A percentile compares a stretch with the other conserved stretches of the same genome.
phyloP scores from a whole-genome alignment of 352 stramenopile genomes.

The Pythium pectinolyticum region DNA sequence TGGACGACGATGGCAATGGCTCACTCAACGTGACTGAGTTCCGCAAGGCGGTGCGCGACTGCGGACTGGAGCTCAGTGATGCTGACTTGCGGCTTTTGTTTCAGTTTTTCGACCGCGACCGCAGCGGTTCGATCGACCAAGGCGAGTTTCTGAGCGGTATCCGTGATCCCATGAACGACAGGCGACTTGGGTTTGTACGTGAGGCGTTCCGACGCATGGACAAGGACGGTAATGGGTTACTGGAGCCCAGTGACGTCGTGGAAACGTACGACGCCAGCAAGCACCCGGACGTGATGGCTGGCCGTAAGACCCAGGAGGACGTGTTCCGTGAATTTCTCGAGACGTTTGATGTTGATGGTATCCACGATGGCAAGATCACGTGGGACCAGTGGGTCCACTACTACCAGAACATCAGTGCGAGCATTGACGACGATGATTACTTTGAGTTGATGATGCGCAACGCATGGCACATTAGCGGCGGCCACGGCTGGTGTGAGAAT shows the following conservation, averaged over 20 bases:
- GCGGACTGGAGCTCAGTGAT: constrained; percentile 54
- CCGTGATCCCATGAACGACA: constrained; percentile 67
- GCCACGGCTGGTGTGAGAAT: constrained; percentile 54
- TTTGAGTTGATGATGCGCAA: constrained; percentile 93
- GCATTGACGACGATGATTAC: constrained; percentile 89
- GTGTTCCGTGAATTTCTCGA: constrained; percentile 85
- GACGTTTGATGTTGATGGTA: constrained; percentile 77
- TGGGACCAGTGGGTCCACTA: constrained; percentile 78
- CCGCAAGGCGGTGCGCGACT: constrained; percentile 56
- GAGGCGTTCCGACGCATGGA: constrained; percentile 86
- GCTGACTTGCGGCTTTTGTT: constrained; percentile 71
- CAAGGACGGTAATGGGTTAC: constrained; percentile 63
- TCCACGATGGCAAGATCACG: constrained; percentile 71
- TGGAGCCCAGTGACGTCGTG: constrained; percentile 82
- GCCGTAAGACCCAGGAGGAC: constrained; percentile 58
- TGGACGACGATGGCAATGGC: constrained; percentile 78
- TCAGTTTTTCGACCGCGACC: constrained; percentile 81
- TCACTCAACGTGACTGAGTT: constrained; percentile 78
- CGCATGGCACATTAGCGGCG: constrained; percentile 62
- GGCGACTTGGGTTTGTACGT: constrained; percentile 65
- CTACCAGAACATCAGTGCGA: constrained; percentile 89
- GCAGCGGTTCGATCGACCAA: constrained; percentile 73
- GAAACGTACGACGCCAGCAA: constrained; percentile 79
- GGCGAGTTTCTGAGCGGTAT: constrained; percentile 88
- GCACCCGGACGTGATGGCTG: constrained; percentile 82